A percentile compares a stretch with the other conserved stretches of the same genome.
Evolutionary conservation across 2,329 filamentous ascomycete species (phyloP).

Genomic region (Pyricularia sp.): DNA sequence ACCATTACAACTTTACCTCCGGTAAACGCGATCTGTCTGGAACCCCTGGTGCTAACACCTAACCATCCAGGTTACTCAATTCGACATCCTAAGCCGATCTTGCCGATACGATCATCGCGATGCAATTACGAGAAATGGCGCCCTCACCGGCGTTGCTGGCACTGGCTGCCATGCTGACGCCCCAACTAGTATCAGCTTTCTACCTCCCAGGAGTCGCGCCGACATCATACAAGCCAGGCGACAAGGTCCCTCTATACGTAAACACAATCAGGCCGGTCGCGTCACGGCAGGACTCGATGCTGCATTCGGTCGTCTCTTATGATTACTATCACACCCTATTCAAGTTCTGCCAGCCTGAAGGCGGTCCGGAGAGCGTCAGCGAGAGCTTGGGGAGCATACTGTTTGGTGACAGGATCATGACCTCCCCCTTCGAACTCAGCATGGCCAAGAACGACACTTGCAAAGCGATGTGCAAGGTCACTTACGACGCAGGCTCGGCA

Average conservation of each 20-base stretch:
- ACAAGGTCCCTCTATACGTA: constrained; percentile 78
- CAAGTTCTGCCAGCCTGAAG: constrained; percentile 76
- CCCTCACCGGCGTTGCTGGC: constrained; percentile 39
- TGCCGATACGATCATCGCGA: constrained; percentile 17
- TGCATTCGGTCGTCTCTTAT: constrained; percentile 90
- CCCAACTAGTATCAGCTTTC: constrained; percentile 61
- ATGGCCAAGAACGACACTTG: constrained; percentile 87
- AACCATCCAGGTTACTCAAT: background rate
- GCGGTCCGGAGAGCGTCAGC: constrained; percentile 67
- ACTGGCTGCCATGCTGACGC: constrained; percentile 37
- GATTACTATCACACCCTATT: constrained; percentile 91
- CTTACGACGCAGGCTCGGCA: constrained; percentile 55
- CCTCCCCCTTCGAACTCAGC: constrained; percentile 79
- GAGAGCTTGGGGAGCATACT: constrained; percentile 93
- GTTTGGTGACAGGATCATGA: constrained; percentile 94
- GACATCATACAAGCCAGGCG: constrained; percentile 75
- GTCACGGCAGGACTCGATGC: constrained; percentile 63
- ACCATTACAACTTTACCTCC: background rate
- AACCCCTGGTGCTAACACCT: background rate
- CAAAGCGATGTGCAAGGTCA: constrained; percentile 64
- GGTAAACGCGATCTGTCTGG: background rate
- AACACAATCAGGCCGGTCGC: constrained; percentile 86
- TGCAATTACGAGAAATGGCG: constrained; percentile 36
- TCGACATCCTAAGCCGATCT: background rate
- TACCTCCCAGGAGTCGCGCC: constrained; percentile 95